These are phyloP conservation scores for Coemansia sp. DNA, from an alignment of 192 early-diverging fungal genomes.

Conservation along the genomic window DNA sequence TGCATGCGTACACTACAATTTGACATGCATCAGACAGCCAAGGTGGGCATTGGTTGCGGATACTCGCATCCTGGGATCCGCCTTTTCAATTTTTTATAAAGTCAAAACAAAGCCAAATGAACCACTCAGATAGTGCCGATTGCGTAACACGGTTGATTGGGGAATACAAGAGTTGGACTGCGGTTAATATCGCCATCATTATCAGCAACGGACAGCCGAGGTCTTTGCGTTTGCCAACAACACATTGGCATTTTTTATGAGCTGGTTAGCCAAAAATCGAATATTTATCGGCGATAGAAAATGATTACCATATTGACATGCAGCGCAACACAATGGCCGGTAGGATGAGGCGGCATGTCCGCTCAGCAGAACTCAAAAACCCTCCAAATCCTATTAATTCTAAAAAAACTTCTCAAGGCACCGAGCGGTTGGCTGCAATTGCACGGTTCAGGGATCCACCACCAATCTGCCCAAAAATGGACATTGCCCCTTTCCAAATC, in stretches of 20 bases:
- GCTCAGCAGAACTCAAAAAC: too few relatives aligned
- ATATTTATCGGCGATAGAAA: too few relatives aligned
- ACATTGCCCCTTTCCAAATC: not conserved
- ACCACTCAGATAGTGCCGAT: not conserved
- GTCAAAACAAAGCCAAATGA: conserved; percentile 1
- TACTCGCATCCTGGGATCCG: not conserved
- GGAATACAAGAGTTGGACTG: not conserved
- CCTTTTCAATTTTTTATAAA: not conserved
- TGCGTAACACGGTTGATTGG: not conserved
- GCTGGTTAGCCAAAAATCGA: too few relatives aligned
- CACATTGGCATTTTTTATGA: not conserved
- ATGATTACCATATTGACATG: conserved; percentile 3
- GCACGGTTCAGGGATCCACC: conserved; percentile 8
- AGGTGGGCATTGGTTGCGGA: not conserved
- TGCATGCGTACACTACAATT: not conserved
- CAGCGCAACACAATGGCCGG: not conserved
- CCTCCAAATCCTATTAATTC: not conserved
- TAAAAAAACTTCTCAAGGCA: conserved; percentile 11
- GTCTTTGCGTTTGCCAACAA: not conserved
- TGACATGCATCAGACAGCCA: not conserved
- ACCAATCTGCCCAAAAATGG: not conserved
- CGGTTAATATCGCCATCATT: too few relatives aligned
- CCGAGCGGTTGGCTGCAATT: conserved; percentile 18
- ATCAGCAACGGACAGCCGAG: too few relatives aligned
- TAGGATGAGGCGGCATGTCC: not conserved